These are phyloP conservation scores for Panaeolus papilionaceus DNA, from an alignment of 768 basidiomycete species.

Conservation along the genomic window DNA sequence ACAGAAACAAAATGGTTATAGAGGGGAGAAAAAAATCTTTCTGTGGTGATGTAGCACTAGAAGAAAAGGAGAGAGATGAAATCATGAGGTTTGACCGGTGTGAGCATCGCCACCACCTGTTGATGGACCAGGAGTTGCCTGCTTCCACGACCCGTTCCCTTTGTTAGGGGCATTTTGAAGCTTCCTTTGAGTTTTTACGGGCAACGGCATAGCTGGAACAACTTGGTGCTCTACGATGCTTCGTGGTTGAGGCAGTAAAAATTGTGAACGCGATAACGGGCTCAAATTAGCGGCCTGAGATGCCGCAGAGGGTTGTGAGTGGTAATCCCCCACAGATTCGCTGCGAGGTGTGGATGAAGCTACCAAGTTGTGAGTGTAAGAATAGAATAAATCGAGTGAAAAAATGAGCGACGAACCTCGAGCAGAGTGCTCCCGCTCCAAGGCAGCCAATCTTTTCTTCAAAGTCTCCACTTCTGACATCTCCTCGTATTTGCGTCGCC, in stretches of 20 bases:
- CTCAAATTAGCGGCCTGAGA: background rate
- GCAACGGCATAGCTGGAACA: slow-evolving; percentile 5
- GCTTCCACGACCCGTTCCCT: background rate
- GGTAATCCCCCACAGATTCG: background rate
- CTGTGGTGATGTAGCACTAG: background rate
- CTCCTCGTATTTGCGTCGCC: background rate
- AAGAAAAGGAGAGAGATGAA: background rate
- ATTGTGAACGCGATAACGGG: slow-evolving; percentile 6
- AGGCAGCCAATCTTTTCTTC: background rate
- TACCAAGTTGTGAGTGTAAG: background rate
- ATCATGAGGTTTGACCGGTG: background rate
- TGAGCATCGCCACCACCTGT: background rate
- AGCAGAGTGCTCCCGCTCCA: background rate
- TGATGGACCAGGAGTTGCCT: background rate
- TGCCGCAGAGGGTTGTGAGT: background rate
- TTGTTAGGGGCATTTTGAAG: slow-evolving; percentile 9
- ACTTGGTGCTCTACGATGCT: slow-evolving; percentile 1
- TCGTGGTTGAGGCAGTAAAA: background rate
- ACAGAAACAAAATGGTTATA: background rate
- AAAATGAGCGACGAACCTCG: background rate
- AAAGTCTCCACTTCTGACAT: background rate
- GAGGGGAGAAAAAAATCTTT: background rate
- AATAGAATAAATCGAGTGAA: background rate
- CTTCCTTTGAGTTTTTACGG: slow-evolving; percentile 23
- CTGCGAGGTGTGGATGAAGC: slow-evolving; percentile 5